Base-by-base conservation (phyloP, 2,329 filamentous ascomycete genomes). In the Trichoderma sp. region DNA sequence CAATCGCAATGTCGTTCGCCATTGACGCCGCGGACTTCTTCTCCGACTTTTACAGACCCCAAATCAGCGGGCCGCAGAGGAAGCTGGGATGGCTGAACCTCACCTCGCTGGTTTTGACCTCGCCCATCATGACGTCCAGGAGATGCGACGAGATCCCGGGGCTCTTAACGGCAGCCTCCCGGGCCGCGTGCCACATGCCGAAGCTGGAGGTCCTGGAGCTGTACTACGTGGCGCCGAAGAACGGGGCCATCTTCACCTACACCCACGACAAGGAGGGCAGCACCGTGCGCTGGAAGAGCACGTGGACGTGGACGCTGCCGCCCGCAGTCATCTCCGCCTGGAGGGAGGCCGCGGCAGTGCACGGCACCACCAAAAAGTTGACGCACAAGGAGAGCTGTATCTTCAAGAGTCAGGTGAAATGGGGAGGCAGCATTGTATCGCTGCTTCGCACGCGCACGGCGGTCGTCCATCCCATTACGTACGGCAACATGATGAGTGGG, bases 401-500 rank as follows among this genome's bases (percentile, higher is more conserved):
- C 5, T 3, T 12, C 3, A 48, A 24, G 7, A 2, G 17, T 28
- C 12, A 34, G 5, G 5, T n/a, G 14, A n/a, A 7, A 15, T 61
- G 34, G 58, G 14, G 10, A 12, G 58, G 47, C 7, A 43, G 39
- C 12, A 10, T 51, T 12, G 2, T 61, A 5, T 61, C 58, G 17
- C 47, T 28, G 12, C 58, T 61, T 30, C 34, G 24, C 7, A 61
- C 58, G 30, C 48, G 48, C 6, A 39, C 1, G 34, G 30, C 47
- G 2, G 47, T 44, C 4, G 34, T 61, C 1, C 58, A 61, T 44
- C 47, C 58, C 6, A 19, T 61, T 5, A 61, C 58, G 17, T 52
- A 61, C 14, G 34, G 21, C 17, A 61, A 61, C 21, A 61, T 52
- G 58, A 52, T 61, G 47, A 21, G 52, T 52, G 58, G 58, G 1